phyloP scores from a whole-genome alignment of 176 grass and related monocot species.

The Paspalum notatum region DNA sequence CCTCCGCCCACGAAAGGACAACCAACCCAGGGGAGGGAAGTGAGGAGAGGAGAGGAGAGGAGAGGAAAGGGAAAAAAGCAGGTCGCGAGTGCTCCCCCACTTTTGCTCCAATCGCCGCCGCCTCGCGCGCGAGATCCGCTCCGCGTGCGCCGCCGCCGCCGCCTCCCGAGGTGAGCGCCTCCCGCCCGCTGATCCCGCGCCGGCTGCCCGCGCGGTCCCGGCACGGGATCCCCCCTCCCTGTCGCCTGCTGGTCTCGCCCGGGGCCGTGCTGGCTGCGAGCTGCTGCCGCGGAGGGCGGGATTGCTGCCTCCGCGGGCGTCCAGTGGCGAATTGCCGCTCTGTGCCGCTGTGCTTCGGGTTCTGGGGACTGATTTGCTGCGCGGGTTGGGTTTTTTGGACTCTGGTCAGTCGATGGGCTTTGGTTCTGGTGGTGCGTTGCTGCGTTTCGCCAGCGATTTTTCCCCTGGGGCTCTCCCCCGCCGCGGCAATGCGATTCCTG shows the following conservation, averaged over 20 bases:
- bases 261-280: not conserved
- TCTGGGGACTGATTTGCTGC: not conserved
- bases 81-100: slow-evolving; percentile 8
- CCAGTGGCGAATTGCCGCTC: not conserved
- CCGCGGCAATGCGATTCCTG: slow-evolving; percentile 37
- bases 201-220: not conserved
- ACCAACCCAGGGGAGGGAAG: slow-evolving; percentile 28
- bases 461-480: not conserved
- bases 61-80: not conserved
- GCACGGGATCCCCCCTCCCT: not conserved
- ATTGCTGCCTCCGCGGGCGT: not conserved
- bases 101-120: slow-evolving; percentile 41
- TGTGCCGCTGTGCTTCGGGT: not conserved
- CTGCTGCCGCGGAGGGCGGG: not conserved
- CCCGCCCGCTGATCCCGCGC: not conserved
- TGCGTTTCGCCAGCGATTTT: slow-evolving; percentile 24
- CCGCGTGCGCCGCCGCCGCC: slow-evolving; percentile 34
- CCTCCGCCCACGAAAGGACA: slow-evolving; percentile 49
- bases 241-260: not conserved
- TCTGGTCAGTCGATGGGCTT: not conserved
- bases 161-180: slow-evolving; percentile 46
- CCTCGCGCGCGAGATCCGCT: slow-evolving; percentile 53
- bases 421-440: not conserved
- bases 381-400: not conserved
- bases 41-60: not conserved